Evolutionary conservation across 2,329 filamentous ascomycete species (phyloP), one percentile per base, ranked within the genome.

Genomic region (Apiospora rasikravindrae): DNA sequence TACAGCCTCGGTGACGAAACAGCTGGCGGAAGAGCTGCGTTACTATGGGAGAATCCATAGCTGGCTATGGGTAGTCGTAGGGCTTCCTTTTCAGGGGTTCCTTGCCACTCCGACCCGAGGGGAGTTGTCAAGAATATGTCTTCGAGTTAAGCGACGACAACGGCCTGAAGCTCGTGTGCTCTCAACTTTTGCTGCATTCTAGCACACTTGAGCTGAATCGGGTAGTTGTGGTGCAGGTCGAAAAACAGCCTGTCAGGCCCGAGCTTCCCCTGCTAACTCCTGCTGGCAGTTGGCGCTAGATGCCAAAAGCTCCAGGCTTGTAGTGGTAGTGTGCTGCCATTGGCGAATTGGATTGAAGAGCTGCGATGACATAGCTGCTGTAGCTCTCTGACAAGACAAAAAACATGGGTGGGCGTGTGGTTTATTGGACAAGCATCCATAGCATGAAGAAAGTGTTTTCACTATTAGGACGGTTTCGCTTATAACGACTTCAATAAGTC

Each of bases 21-120:
- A 98, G 89, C 85, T 94, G 93, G 78, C 93, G 90, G 79, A 98
- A 96, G 80, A 98, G 88, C 80, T 92, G 92, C 68, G 90, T 90
- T 76, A 95, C 88, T 74, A 94, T 86, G 73, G 92, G 92, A 24
- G 94, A 95, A 84, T 98, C 95, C 95, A 98, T 47, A 37, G 42
- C 22, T 37, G 3, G 24, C 22, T 37, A 11, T 49, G 22, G 44
- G 51, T 19, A 22, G 33, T 22, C 5, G 29, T 19, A 61, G 53
- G 29, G 29, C 26, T 33, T 61, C 29, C 26, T 3, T 22, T 37
- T 8, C 53, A 22, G 7, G 16, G 1, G 53, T 61, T 61, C 19
- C 26, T 64, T 64, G 57, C 19, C 57, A 24, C 29, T 2, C 57
- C 33, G 33, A 13, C 19, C 19, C 57, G 33, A 64, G 40, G 10